Evolutionary conservation across 2,329 filamentous ascomycete genomes (phyloP), one percentile per base, ranked within the genome.

Genomic region (Paraphoma chrysanthemicola): DNA sequence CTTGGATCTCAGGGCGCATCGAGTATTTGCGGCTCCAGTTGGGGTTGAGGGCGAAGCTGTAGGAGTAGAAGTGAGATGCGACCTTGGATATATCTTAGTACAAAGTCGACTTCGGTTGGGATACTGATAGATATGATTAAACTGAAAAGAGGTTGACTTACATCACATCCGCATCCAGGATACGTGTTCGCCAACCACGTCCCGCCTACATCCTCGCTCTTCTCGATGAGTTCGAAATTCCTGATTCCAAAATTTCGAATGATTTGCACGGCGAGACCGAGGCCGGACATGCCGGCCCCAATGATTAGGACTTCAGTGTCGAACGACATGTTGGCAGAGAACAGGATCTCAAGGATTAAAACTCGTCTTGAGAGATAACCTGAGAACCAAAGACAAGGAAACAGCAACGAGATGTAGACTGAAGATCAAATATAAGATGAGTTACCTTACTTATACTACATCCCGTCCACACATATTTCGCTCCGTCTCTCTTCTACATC

Each of bases 21-120:
- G 84, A 79, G 65, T 85, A 88, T 67, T 88, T 85, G 53, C 82
- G 81, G 16, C 81, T 80, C 86, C 87, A 89, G 39, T 81, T 79
- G 6, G 81, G 82, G 65, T 88, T 88, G 4, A 83, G 81, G 44
- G 82, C 80, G 79, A 85, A 88, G 6, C 84, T 83, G 66, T 86
- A 88, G 59, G 86, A 85, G 67, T 88, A 89, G 71, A 85, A 87
- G 73, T 88, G 85, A 1, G 63, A 66, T 0, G 71, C 68, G n/a
- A 74, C 68, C 67, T 70, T 48, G 10, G 17, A 7, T 1, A 14
- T 17, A 14, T 17, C n/a, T 56, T 14, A 60, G 38, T 41, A 36
- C 33, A 10, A 7, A 4, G 11, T 38, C 5, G 36, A 10, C 28
- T 16, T 14, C 17, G 2, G 44, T 42, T 29, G 12, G n/a, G 23